Conservation (phyloP, 169 alveolate species). For the Plasmodium malariae region DNA sequence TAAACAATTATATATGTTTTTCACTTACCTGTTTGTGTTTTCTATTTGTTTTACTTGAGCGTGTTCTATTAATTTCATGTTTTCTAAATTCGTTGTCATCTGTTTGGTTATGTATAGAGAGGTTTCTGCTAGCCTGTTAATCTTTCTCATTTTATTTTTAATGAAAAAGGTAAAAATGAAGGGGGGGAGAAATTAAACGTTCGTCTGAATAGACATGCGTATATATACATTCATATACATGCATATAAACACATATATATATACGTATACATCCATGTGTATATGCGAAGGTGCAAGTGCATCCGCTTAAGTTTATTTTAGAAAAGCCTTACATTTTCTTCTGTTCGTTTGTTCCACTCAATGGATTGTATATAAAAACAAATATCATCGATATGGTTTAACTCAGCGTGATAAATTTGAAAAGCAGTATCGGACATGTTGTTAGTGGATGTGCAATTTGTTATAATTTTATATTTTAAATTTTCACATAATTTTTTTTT, state of each 20-base stretch:
- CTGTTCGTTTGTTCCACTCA: conserved; percentile 87
- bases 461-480: conserved; percentile 83
- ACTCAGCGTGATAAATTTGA: conserved; percentile 87
- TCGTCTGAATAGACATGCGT: too few species aligned
- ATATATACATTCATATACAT: too few species aligned
- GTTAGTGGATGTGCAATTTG: conserved; percentile 80
- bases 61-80: conserved; percentile 72
- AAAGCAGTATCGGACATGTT: conserved; percentile 87
- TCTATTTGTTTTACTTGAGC: conserved; percentile 76
- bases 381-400: conserved; percentile 87
- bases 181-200: too few species aligned
- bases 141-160: conserved; percentile 12
- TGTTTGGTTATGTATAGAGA: conserved; percentile 63
- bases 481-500: conserved; percentile 78
- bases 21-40: conserved; percentile 73
- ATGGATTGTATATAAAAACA: conserved; percentile 86
- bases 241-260: background rate
- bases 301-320: background rate
- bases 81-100: conserved; percentile 76
- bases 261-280: background rate
- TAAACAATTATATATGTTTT: background rate
- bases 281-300: background rate
- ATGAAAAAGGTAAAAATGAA: background rate
- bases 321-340: conserved; percentile 77
- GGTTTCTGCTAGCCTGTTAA: conserved; percentile 61